These are phyloP conservation scores for Wickerhamomyces ciferrii DNA, from an alignment of 805 yeast species.

Conservation along the genomic window DNA sequence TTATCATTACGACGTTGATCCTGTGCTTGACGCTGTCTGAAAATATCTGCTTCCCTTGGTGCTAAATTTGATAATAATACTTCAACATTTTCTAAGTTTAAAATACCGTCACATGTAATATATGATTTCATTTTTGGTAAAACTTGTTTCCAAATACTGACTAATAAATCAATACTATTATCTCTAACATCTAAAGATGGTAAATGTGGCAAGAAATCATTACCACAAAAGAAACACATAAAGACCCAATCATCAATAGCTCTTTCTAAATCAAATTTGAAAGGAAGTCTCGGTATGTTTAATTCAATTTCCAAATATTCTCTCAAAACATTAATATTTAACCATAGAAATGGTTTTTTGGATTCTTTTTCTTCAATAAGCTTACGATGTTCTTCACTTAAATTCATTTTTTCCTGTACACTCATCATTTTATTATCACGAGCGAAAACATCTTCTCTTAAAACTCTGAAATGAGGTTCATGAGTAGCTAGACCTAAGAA, in stretches of 20 bases:
- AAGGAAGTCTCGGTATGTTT: conserved; percentile 59
- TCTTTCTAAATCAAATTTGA: conserved; percentile 83
- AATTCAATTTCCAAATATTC: conserved; percentile 87
- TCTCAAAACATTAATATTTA: conserved; percentile 80
- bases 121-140: conserved; percentile 67
- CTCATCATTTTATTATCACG: conserved; percentile 40
- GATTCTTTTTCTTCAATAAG: conserved; percentile 27
- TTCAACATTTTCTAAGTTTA: conserved; percentile 75
- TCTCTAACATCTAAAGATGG: conserved; percentile 95
- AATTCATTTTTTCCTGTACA: conserved; percentile 42
- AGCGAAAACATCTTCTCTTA: conserved; percentile 96
- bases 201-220: conserved; percentile 94
- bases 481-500: conserved; percentile 95
- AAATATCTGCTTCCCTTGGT: conserved; percentile 70
- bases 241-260: conserved; percentile 99
- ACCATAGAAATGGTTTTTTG: conserved; percentile 87
- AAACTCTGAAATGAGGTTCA: conserved; percentile 91
- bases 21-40: conserved; percentile 59
- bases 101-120: conserved; percentile 84
- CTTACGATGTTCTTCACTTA: conserved; percentile 54
- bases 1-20: conserved; percentile 68
- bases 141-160: conserved; percentile 75
- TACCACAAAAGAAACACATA: conserved; percentile 97
- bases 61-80: conserved; percentile 60
- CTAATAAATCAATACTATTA: conserved; percentile 80